These are phyloP conservation scores for Manihot esculenta DNA, from an alignment of 441 rosid species.

Conservation along the genomic window DNA sequence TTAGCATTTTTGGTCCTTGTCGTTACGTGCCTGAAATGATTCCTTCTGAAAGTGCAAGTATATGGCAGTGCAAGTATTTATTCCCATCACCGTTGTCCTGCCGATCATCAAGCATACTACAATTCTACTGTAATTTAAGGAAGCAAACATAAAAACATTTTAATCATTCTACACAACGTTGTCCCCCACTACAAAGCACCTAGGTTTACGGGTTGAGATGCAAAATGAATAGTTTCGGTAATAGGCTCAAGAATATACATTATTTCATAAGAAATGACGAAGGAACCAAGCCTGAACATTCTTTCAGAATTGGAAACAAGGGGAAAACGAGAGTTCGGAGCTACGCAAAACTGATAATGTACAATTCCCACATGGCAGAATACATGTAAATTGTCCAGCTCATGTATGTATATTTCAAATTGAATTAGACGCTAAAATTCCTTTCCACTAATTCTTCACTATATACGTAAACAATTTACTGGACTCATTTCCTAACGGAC, in stretches of 20 bases:
- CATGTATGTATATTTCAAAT: conserved; percentile 30
- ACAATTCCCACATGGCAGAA: conserved; percentile 37
- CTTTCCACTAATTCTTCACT: conserved; percentile 33
- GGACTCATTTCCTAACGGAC: conserved; percentile 24
- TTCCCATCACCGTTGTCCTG: neutral
- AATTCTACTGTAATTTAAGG: neutral
- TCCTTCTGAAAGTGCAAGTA: too few relatives aligned
- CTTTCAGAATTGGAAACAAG: neutral
- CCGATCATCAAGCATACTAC: neutral
- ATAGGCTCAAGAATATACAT: neutral
- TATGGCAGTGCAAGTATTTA: neutral
- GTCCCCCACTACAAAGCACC: too few relatives aligned
- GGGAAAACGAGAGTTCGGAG: conserved; percentile 15
- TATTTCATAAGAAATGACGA: neutral
- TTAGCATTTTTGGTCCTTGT: too few relatives aligned
- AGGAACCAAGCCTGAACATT: neutral
- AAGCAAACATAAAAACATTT: neutral
- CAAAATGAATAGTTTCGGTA: neutral
- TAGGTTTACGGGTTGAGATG: neutral
- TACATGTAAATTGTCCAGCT: conserved; percentile 35
- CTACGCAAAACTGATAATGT: conserved; percentile 55
- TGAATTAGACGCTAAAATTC: conserved; percentile 23
- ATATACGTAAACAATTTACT: conserved; percentile 45
- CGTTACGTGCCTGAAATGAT: too few relatives aligned
- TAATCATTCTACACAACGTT: neutral